Percentiles rank a stretch among this genome's conserved stretches.
These are phyloP conservation scores for Paramecium biaurelia DNA, from an alignment of 73 alveolate genomes.

Conservation along the genomic window DNA sequence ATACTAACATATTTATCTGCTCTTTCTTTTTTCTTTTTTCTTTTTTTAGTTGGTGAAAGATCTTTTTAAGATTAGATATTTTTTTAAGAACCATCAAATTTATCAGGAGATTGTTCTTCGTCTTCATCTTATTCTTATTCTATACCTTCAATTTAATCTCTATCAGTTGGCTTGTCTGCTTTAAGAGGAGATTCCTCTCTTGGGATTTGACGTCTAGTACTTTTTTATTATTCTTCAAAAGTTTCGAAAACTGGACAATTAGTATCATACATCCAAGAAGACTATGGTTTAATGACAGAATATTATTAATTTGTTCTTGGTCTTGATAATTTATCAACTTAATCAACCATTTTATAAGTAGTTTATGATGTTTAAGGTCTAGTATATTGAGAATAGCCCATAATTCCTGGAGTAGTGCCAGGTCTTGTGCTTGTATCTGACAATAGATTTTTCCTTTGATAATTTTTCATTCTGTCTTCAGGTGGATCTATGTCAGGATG, in stretches of 20 bases:
- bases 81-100: not conserved
- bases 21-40: not conserved
- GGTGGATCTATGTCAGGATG: constrained; percentile 45
- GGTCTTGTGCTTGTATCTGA: constrained; percentile 41
- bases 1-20: not conserved
- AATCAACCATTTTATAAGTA: constrained; percentile 38
- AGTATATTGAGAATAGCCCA: not conserved
- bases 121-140: not conserved
- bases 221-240: not conserved
- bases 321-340: not conserved
- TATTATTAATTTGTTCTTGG: not conserved
- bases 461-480: constrained; percentile 9
- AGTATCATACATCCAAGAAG: constrained; percentile 19
- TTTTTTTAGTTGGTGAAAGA: not conserved
- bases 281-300: not conserved
- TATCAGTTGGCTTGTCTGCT: constrained; percentile 1
- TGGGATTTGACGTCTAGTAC: not conserved
- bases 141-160: not conserved
- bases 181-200: constrained; percentile 40
- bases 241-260: constrained; percentile 22
- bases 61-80: not conserved
- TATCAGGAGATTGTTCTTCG: constrained; percentile 2
- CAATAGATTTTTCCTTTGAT: not conserved
- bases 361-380: constrained; percentile 44
- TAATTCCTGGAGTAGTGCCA: constrained; percentile 14